Conservation (phyloP, 192 early-diverging fungal species). For the Dissophora globulifera region DNA sequence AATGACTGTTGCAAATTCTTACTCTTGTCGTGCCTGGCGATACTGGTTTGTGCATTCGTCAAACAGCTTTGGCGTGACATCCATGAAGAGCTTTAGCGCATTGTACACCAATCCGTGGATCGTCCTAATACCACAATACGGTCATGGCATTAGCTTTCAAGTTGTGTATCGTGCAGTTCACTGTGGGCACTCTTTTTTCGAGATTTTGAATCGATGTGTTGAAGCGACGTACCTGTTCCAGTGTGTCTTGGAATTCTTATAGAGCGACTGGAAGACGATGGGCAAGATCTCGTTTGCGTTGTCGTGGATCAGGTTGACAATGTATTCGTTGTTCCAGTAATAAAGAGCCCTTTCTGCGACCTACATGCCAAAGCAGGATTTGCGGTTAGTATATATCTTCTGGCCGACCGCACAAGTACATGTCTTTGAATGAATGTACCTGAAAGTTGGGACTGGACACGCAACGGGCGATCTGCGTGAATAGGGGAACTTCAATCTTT, state of each 20-base stretch:
- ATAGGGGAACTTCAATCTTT: constrained; percentile 89
- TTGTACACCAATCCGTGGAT: constrained; percentile 98
- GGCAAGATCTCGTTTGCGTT: constrained; percentile 93
- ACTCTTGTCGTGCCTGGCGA: constrained; percentile 90
- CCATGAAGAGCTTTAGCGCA: constrained; percentile 97
- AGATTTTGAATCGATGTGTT: too few species aligned
- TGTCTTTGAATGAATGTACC: constrained; percentile 54
- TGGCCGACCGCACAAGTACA: too few species aligned
- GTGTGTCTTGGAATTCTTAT: constrained; percentile 94
- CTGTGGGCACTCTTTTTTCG: too few species aligned
- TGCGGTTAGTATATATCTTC: neutral
- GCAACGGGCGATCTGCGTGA: constrained; percentile 91
- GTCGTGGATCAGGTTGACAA: constrained; percentile 94
- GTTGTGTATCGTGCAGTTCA: too few species aligned
- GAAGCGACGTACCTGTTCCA: constrained; percentile 87
- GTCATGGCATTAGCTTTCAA: too few species aligned
- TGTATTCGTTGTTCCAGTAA: constrained; percentile 99
- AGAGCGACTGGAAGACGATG: constrained; percentile 94
- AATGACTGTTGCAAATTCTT: constrained; percentile 31
- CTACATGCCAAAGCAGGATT: constrained; percentile 47
- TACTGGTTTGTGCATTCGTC: constrained; percentile 95
- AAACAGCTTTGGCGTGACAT: constrained; percentile 94
- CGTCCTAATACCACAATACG: constrained; percentile 80
- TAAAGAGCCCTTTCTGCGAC: constrained; percentile 97
- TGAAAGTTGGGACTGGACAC: constrained; percentile 98